Evolutionary conservation across 768 basidiomycete species (phyloP).

Genomic region (Russula sp.): DNA sequence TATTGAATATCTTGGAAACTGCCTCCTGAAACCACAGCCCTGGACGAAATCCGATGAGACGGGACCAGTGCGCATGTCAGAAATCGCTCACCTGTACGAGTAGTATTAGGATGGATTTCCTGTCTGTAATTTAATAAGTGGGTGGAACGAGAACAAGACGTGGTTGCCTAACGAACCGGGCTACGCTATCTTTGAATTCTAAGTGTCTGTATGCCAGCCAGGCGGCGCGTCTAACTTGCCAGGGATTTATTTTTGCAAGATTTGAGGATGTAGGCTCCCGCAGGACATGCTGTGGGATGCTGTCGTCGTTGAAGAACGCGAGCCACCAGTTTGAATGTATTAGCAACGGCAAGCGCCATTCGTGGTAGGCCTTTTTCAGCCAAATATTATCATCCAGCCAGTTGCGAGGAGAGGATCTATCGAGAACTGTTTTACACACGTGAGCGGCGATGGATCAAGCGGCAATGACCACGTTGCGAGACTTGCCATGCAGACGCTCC

Average conservation of each 20-base stretch:
- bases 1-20: slow-evolving; percentile 64
- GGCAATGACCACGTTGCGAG: slow-evolving; percentile 11
- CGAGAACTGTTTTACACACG: slow-evolving; percentile 56
- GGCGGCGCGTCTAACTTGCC: slow-evolving; percentile 83
- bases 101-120: slow-evolving; percentile 62
- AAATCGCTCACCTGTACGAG: slow-evolving; percentile 50
- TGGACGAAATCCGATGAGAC: neutral
- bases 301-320: slow-evolving; percentile 68
- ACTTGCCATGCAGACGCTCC: slow-evolving; percentile 61
- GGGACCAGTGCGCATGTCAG: no score
- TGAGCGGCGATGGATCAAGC: slow-evolving; percentile 9
- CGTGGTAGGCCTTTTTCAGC: slow-evolving; percentile 81
- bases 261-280: slow-evolving; percentile 22
- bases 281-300: slow-evolving; percentile 42
- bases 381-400: slow-evolving; percentile 96
- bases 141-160: neutral
- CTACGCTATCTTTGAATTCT: slow-evolving; percentile 62
- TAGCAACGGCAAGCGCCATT: slow-evolving; percentile 78
- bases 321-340: slow-evolving; percentile 98
- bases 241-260: slow-evolving; percentile 49
- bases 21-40: slow-evolving; percentile 61
- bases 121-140: slow-evolving; percentile 40
- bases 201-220: slow-evolving; percentile 71
- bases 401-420: slow-evolving; percentile 76
- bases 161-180: slow-evolving; percentile 42